Base-by-base conservation (phyloP, 192 early-diverging fungal genomes). In the Funneliformis mosseae region DNA sequence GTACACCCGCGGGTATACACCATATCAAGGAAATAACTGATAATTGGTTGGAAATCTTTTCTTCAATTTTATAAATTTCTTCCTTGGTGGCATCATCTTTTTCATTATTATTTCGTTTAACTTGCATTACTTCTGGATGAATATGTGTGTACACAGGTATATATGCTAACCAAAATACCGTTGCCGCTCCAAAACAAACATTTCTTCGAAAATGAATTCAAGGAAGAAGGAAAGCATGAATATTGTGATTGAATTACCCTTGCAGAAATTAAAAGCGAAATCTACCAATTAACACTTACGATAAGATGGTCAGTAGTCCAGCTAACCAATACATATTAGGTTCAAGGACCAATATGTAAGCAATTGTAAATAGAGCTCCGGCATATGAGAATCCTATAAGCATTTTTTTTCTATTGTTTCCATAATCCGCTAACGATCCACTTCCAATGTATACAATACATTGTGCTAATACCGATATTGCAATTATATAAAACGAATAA, bases 101-200 rank as follows among this genome's bases (percentile, higher is more conserved):
- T 81, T 11, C 21, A 8, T 4, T 21, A 14, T 18, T 2, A 41
- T 55, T 21, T 55, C 18, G 50, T 55, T 50, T 66, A 33, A n/a
- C 64, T 12, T 82, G 71, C 2, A 81, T 69, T 42, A 87, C 84
- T 16, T 82, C 25, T 33, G 87, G 83, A 27, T 85, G 85, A 50
- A 85, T 79, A 46, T 83, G 84, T 10, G 83, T 46, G 23, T 85
- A 50, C 16, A 82, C 81, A 8, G 88, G 89, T 79, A 90, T 81
- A 78, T 88, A 90, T 43, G 87, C 85, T 11, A 88, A 84, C 59
- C 84, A 89, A 28, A 90, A 83, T 18, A 90, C 89, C 72, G 75
- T 82, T 46, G 81, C 74, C 23, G 85, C 84, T 3, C 89, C 89
- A 59, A 84, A 90, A 25, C 82, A 81, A 9, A 90, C 74, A 68